Percentiles rank a stretch among this genome's conserved stretches.
Evolutionary conservation across 2,329 filamentous ascomycete genomes (phyloP).

Genomic region (Colletotrichum noveboracense): DNA sequence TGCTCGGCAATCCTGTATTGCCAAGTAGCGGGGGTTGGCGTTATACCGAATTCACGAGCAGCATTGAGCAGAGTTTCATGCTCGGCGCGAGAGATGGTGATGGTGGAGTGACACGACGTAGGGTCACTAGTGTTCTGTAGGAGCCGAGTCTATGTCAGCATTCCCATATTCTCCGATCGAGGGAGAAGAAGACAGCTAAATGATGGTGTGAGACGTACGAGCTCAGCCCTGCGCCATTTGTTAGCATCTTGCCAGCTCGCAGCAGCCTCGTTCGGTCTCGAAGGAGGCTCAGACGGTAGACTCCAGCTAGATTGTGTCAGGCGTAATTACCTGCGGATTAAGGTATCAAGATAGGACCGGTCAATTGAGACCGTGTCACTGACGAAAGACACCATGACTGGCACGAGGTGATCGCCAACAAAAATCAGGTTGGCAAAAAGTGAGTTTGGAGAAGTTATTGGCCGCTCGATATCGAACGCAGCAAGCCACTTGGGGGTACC

Average conservation of each 20-base stretch:
- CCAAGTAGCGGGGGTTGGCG: background rate
- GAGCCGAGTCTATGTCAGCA: background rate
- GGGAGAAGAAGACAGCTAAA: background rate
- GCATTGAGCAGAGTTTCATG: conserved; percentile 62
- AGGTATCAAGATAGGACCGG: conserved; percentile 64
- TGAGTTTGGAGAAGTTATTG: background rate
- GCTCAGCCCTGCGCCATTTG: conserved; percentile 27
- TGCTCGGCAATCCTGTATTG: background rate
- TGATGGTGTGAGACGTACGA: conserved; percentile 27
- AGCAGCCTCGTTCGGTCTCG: background rate
- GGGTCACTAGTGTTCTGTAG: conserved; percentile 24
- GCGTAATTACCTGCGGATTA: conserved; percentile 61
- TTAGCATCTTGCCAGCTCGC: background rate
- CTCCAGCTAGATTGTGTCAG: background rate
- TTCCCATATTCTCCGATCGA: background rate
- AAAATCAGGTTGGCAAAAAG: background rate
- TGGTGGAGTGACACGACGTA: conserved; percentile 31
- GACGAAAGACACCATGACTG: conserved; percentile 27
- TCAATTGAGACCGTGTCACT: conserved; percentile 47
- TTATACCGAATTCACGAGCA: conserved; percentile 61
- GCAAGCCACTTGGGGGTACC: background rate
- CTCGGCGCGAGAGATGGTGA: conserved; percentile 65
- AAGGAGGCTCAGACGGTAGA: background rate
- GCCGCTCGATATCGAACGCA: background rate
- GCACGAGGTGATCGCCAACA: background rate